A percentile compares a stretch with the other conserved stretches of the same genome.
Evolutionary conservation across 2,329 filamentous ascomycete species (phyloP).

Genomic region (Ophiostoma himal-ulmi): DNA sequence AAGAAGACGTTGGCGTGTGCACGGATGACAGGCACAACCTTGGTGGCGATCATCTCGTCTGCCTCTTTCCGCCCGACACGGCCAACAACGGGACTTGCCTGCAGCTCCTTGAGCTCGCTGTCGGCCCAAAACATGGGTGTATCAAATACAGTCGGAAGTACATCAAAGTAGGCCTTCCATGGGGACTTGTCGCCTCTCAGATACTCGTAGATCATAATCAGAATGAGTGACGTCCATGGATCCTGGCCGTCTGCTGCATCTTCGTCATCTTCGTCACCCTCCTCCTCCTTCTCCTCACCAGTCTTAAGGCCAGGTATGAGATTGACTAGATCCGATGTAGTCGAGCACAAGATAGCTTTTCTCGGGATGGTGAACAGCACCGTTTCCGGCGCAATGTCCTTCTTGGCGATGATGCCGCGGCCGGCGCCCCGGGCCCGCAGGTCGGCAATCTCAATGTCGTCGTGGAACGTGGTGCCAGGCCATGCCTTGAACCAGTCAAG

Average conservation of each 20-base stretch:
- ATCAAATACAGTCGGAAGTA: constrained; percentile 67
- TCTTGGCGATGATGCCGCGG: constrained; percentile 59
- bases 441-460: constrained; percentile 48
- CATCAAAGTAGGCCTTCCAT: constrained; percentile 73
- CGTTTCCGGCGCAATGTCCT: constrained; percentile 66
- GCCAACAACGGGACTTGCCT: constrained; percentile 67
- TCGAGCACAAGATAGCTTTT: constrained; percentile 60
- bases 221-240: constrained; percentile 57
- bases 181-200: constrained; percentile 53
- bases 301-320: constrained; percentile 43
- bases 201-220: constrained; percentile 74
- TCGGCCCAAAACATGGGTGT: constrained; percentile 86
- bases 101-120: constrained; percentile 63
- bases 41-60: constrained; percentile 59
- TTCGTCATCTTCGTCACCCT: constrained; percentile 36
- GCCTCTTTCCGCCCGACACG: constrained; percentile 72
- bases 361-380: constrained; percentile 76
- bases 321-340: constrained; percentile 63
- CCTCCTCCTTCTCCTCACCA: constrained; percentile 25
- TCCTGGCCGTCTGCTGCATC: constrained; percentile 35
- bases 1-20: constrained; percentile 44
- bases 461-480: constrained; percentile 49
- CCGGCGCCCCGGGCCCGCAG: constrained; percentile 47
- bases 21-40: constrained; percentile 48
- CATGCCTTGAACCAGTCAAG: constrained; percentile 49